A percentile compares a stretch with the other conserved stretches of the same genome.
These are phyloP conservation scores for Elsinoe arachidis DNA, from an alignment of 2,329 filamentous ascomycete species.

Conservation along the genomic window DNA sequence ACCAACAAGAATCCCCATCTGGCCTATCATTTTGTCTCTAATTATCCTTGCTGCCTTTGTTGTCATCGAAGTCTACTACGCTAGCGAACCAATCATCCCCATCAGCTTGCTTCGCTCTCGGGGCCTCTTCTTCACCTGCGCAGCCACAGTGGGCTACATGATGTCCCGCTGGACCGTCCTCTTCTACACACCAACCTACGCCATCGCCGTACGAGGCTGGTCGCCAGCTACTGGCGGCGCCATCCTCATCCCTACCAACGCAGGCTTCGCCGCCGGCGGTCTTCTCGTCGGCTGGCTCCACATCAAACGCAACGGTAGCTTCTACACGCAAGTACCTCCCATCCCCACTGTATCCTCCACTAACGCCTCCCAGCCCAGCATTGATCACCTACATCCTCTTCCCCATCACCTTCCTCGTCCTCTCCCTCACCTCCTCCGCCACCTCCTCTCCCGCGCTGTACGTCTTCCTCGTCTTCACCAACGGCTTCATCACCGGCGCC, in stretches of 20 bases:
- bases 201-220: conserved; percentile 65
- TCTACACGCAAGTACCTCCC: conserved; percentile 44
- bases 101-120: conserved; percentile 60
- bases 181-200: conserved; percentile 73
- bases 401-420: conserved; percentile 46
- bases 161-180: conserved; percentile 70
- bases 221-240: conserved; percentile 61
- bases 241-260: conserved; percentile 72
- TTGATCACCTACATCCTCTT: conserved; percentile 56
- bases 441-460: conserved; percentile 46
- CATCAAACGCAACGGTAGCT: conserved; percentile 62
- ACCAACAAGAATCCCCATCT: conserved; percentile 48
- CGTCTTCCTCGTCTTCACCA: conserved; percentile 54
- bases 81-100: conserved; percentile 66
- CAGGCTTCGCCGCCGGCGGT: conserved; percentile 67
- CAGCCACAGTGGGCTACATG: conserved; percentile 71
- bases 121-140: conserved; percentile 62
- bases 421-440: conserved; percentile 50
- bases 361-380: conserved; percentile 33
- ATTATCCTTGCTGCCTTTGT: conserved; percentile 49
- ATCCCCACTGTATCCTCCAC: conserved; percentile 9
- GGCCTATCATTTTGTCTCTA: conserved; percentile 54
- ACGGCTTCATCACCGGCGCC: conserved; percentile 65
- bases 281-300: conserved; percentile 67
- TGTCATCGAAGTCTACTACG: conserved; percentile 54